Conservation (phyloP, 2,329 filamentous ascomycete genomes). For the Aspergillus pseudotamarii region DNA sequence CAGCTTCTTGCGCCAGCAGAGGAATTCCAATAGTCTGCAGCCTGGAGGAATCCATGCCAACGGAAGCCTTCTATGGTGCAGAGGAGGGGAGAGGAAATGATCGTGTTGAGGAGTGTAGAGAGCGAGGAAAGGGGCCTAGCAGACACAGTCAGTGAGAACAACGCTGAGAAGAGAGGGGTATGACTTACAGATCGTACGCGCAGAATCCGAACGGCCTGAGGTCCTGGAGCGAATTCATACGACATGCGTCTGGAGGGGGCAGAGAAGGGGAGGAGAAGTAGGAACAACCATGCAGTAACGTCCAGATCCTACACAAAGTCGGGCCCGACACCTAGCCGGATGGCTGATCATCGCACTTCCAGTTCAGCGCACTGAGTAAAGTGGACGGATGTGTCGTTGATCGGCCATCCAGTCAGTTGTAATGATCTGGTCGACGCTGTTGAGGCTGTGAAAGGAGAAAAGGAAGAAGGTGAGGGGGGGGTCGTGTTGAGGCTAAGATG, state of each 20-base stretch:
- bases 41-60: not conserved
- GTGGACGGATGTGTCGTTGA: not conserved
- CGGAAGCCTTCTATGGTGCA: not conserved
- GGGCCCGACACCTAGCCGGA: not conserved
- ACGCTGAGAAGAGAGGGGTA: not conserved
- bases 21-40: not conserved
- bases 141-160: not conserved
- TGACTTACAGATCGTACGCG: not conserved
- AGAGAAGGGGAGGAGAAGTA: not conserved
- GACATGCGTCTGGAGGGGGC: not conserved
- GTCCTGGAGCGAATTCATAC: not conserved
- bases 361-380: not conserved
- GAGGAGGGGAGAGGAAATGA: not conserved
- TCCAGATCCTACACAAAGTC: not conserved
- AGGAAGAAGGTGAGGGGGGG: not conserved
- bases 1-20: not conserved
- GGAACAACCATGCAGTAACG: not conserved
- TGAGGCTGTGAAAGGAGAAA: not conserved
- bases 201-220: not conserved
- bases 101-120: not conserved
- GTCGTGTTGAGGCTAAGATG: not conserved
- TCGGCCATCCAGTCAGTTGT: not conserved
- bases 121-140: not conserved
- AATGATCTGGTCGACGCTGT: not conserved
- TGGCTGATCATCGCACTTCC: not conserved